These are phyloP conservation scores for Teunomyces kruisii DNA, from an alignment of 805 yeast genomes.

Conservation along the genomic window DNA sequence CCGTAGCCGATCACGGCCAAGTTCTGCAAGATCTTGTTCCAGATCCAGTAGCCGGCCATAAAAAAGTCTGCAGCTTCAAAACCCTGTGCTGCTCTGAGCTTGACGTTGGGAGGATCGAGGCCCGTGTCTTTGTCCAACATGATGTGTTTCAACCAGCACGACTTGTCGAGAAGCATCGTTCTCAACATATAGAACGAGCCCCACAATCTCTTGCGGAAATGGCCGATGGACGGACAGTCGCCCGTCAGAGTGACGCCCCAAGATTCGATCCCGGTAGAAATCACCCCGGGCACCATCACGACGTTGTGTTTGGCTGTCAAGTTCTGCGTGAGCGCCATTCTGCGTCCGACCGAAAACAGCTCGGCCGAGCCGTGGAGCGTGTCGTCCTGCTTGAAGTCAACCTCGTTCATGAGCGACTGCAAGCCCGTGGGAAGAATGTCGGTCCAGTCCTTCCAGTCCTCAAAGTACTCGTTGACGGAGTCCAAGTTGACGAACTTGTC, in stretches of 20 bases:
- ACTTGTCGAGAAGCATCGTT: conserved; percentile 87
- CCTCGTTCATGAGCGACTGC: conserved; percentile 56
- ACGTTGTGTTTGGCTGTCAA: conserved; percentile 70
- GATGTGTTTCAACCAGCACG: conserved; percentile 91
- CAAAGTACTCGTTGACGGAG: conserved; percentile 47
- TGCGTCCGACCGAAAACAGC: conserved; percentile 83
- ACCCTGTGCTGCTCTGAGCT: conserved; percentile 88
- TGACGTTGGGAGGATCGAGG: conserved; percentile 82
- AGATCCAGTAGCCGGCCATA: conserved; percentile 97
- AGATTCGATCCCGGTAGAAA: conserved; percentile 90
- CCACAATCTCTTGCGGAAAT: conserved; percentile 92
- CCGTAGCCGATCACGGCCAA: conserved; percentile 93
- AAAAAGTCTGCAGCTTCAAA: conserved; percentile 96
- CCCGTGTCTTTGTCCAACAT: conserved; percentile 91
- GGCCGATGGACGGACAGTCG: conserved; percentile 80
- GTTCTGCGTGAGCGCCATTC: conserved; percentile 51
- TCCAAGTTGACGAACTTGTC: conserved; percentile 57
- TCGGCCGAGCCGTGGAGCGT: conserved; percentile 60
- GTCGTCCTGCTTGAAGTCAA: conserved; percentile 34
- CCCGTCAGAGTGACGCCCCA: conserved; percentile 75
- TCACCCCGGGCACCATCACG: conserved; percentile 93
- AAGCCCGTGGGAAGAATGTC: conserved; percentile 69
- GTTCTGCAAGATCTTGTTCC: conserved; percentile 95
- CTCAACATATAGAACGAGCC: conserved; percentile 94
- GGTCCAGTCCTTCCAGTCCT: conserved; percentile 40